Evolutionary conservation across 306 rosid species (phyloP).

Genomic region (Geum urbanum): DNA sequence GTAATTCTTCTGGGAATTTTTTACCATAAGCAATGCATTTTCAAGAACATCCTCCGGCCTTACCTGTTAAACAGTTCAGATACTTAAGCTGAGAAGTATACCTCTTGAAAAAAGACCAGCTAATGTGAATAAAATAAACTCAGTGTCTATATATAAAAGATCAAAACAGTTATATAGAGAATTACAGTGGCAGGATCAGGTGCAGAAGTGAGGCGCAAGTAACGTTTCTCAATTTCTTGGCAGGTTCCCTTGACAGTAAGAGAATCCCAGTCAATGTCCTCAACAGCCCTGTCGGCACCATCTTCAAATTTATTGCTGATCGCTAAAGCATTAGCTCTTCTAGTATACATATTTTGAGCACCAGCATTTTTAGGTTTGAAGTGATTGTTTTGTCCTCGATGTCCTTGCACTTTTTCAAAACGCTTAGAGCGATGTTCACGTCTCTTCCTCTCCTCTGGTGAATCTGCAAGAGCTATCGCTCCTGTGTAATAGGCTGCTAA

Average conservation of each 20-base stretch:
- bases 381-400: constrained; percentile 48
- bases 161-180: constrained; percentile 8
- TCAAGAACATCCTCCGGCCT: constrained; percentile 98
- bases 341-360: constrained; percentile 59
- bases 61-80: constrained; percentile 51
- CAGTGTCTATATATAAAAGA: neutral
- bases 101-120: neutral
- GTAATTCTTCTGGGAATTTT: constrained; percentile 81
- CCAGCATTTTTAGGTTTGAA: constrained; percentile 54
- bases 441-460: constrained; percentile 90
- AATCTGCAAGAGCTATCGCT: constrained; percentile 64
- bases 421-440: constrained; percentile 92
- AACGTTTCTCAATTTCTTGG: constrained; percentile 93
- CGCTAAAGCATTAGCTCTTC: constrained; percentile 77
- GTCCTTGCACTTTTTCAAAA: constrained; percentile 81
- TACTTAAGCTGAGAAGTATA: constrained; percentile 10
- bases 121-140: neutral
- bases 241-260: constrained; percentile 97
- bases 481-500: constrained; percentile 61
- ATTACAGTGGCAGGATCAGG: constrained; percentile 93
- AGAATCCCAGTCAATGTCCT: constrained; percentile 99
- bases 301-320: constrained; percentile 75
- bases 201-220: constrained; percentile 95
- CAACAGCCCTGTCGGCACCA: constrained; percentile 80
- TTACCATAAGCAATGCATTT: constrained; percentile 81